Percentiles rank a stretch among this genome's conserved stretches.
phyloP scores from a whole-genome alignment of 208 protist genomes.

The Acanthamoeba sp. region DNA sequence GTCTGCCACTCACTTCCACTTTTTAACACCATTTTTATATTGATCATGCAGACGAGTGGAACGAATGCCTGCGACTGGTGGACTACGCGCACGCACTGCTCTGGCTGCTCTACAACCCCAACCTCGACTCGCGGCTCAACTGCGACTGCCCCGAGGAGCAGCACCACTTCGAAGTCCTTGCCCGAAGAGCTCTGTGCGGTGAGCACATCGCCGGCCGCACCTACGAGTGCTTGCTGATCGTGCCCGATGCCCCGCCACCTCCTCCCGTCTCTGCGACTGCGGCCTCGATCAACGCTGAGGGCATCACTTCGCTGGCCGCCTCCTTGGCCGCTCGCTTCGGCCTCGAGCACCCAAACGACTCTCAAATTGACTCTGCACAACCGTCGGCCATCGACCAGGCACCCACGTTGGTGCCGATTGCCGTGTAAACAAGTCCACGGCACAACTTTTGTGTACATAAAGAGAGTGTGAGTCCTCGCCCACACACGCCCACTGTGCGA shows the following conservation, averaged over 20 bases:
- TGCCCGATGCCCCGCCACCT: not conserved
- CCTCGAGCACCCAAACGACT: too few species aligned
- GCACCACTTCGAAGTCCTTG: not conserved
- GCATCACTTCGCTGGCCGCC: not conserved
- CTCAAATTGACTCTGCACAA: too few species aligned
- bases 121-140: slow-evolving; percentile 56
- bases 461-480: too few species aligned
- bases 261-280: not conserved
- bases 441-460: too few species aligned
- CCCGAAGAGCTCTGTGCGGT: not conserved
- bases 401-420: too few species aligned
- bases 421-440: too few species aligned
- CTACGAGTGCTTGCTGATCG: not conserved
- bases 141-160: slow-evolving; percentile 11
- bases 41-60: slow-evolving; percentile 33
- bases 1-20: not conserved
- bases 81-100: slow-evolving; percentile 67
- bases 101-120: slow-evolving; percentile 73
- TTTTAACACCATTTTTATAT: not conserved
- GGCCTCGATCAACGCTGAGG: too few species aligned
- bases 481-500: too few species aligned
- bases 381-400: too few species aligned
- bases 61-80: slow-evolving; percentile 10
- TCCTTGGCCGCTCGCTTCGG: not conserved
- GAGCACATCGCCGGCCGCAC: not conserved